Conservation (phyloP, 495 filamentous ascomycete genomes). For the Aspergillus mulundensis region DNA sequence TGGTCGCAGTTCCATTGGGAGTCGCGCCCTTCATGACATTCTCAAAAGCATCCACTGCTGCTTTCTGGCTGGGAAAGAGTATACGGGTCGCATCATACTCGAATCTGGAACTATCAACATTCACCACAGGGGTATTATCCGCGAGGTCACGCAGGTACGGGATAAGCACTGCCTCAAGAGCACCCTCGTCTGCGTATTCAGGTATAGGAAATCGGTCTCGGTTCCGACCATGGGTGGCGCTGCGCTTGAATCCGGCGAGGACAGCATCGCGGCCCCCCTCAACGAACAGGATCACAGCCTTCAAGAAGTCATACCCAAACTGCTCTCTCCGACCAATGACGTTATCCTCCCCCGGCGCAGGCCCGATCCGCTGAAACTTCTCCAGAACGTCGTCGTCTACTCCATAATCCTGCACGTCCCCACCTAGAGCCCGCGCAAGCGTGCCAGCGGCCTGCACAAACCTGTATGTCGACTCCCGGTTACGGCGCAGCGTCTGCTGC, state of each 20-base stretch:
- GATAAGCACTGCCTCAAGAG: conserved; percentile 53
- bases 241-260: conserved; percentile 52
- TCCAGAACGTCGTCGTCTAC: conserved; percentile 23
- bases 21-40: conserved; percentile 38
- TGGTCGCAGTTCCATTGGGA: not conserved
- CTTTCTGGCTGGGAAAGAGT: conserved; percentile 51
- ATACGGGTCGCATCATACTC: conserved; percentile 50
- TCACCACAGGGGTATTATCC: conserved; percentile 42
- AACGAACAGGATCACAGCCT: conserved; percentile 60
- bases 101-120: conserved; percentile 59
- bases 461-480: conserved; percentile 55
- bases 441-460: conserved; percentile 69
- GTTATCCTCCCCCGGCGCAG: conserved; percentile 46
- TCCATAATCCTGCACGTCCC: conserved; percentile 35
- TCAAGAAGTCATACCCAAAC: conserved; percentile 62
- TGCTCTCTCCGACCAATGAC: conserved; percentile 39
- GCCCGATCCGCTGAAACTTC: conserved; percentile 41
- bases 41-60: conserved; percentile 55
- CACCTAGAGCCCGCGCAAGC: conserved; percentile 52
- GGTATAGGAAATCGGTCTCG: conserved; percentile 50
- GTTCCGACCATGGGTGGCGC: conserved; percentile 28
- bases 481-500: conserved; percentile 53
- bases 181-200: conserved; percentile 41
- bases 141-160: conserved; percentile 56
- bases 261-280: conserved; percentile 52